Base-by-base conservation (phyloP, 2,329 filamentous ascomycete species). In the Lachnellula occidentalis region DNA sequence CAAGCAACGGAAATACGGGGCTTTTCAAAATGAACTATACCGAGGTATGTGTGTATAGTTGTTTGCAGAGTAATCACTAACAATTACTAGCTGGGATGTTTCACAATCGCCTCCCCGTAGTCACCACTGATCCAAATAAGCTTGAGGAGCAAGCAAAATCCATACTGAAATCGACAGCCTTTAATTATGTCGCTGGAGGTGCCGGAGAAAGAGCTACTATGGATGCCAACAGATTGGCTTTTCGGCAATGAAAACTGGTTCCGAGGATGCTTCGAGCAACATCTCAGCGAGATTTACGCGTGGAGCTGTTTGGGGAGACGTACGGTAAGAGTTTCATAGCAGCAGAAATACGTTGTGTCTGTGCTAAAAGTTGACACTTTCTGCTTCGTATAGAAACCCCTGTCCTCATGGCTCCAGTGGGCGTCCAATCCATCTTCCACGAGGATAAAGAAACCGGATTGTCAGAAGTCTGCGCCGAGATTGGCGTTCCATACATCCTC, bases 371-470 rank as follows among this genome's bases (percentile, higher is more conserved):
- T 24, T 52, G 15, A n/a, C 14, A 19, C 45, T 43, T 8, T 47
- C 34, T 53, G n/a, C 12, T 22, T 3, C 1, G 22, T 34, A 7
- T 17, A 63, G 60, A 59, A 15, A 58, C 48, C 31, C 84, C 83
- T 0, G 60, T 87, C 1, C 66, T 88, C 2, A 78, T 86, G 64
- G 86, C 85, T 1, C 87, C 87, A 0, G 76, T 90, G 1, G 87
- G 87, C 0, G 84, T 88, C 0, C 85, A 90, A 62, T 73, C 74
- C 2, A 82, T 88, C 34, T 83, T 87, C 65, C 85, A 91, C 61
- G 66, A 73, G 0, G 82, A 88, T 60, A 81, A 76, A 14, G 87
- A 91, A 64, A 74, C 77, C 1, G 86, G 83, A 0, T 77, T 83
- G 0, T 83, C 86, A 0, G 70, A 75, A n/a, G 83, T 82, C 1